Percentiles rank a stretch among this genome's conserved stretches.
Conservation (phyloP, 345 rosid species). For the Clarkia xantiana region DNA sequence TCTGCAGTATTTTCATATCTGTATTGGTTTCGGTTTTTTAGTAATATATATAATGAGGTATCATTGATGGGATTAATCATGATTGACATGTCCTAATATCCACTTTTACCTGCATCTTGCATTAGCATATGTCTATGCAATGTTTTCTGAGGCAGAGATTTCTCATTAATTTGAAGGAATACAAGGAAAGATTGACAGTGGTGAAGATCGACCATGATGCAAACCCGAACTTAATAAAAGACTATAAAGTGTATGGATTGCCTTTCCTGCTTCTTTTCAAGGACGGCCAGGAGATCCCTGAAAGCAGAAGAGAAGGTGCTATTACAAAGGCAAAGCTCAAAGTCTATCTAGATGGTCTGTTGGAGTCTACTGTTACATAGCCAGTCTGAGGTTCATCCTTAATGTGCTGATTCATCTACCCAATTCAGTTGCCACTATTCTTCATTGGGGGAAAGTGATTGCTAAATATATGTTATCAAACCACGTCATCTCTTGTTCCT, state of each 20-base stretch:
- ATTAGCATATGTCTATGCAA: not conserved
- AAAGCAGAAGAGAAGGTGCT: slow-evolving; percentile 82
- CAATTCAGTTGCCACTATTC: too few relatives aligned
- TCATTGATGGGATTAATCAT: not conserved
- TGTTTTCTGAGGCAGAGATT: not conserved
- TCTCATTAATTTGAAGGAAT: slow-evolving; percentile 31
- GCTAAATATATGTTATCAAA: too few relatives aligned
- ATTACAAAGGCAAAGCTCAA: slow-evolving; percentile 67
- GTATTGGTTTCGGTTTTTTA: too few relatives aligned
- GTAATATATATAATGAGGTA: too few relatives aligned
- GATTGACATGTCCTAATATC: too few relatives aligned
- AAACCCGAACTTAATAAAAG: slow-evolving; percentile 47
- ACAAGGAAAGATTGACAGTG: slow-evolving; percentile 42
- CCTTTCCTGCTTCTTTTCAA: slow-evolving; percentile 66
- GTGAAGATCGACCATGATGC: slow-evolving; percentile 75
- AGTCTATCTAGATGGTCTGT: slow-evolving; percentile 43
- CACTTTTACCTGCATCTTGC: too few relatives aligned
- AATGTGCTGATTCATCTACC: too few relatives aligned
- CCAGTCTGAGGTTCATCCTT: too few relatives aligned
- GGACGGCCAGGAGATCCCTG: slow-evolving; percentile 55
- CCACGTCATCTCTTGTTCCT: too few relatives aligned
- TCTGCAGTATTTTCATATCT: too few relatives aligned
- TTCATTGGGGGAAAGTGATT: too few relatives aligned
- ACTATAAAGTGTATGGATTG: slow-evolving; percentile 69
- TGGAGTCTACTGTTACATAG: slow-evolving; percentile 45